Evolutionary conservation across 225 moss, liverwort and hornwort genomes (phyloP), one percentile per base, ranked within the genome.

Genomic region (Polytrichum commune): DNA sequence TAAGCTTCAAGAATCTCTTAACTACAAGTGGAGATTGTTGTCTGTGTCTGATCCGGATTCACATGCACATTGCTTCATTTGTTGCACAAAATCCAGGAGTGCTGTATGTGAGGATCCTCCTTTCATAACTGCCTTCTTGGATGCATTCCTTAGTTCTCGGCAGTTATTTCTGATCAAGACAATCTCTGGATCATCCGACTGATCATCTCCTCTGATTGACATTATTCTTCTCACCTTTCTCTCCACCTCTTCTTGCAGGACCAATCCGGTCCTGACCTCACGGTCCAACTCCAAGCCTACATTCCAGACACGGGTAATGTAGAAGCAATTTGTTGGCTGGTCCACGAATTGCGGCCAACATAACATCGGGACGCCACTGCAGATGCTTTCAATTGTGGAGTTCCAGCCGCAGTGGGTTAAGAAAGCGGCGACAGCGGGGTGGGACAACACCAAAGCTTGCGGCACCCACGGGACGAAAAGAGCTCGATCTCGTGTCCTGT

Each of bases 381-480:
- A 65, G 23, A 81, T 53, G 61, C 81, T 62, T 63, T 81, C 85
- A 0, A 73, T 24, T 19, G 16, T 65, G 54, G 81, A 81, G 64
- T 85, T 85, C 81, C 85, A 85, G 3, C 85, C 74, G 54, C 78
- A 85, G 57, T 78, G 84, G 2, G 84, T 73, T 24, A 78, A 75
- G 26, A 84, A 81, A 24, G 71, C 75, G 0, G 58, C 75, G 9
- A 66, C 79, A 26, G 79, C 60, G 22, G 79, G 85, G n/a, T 76
- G 85, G 54, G 69, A 60, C 28, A 82, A 70, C 4, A 85, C 74
- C 1, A 27, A 35, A 5, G 53, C 1, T 61, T 85, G 79, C 8
- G 74, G 64, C 4, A 33, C 85, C 76, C 81, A 82, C 0, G 71
- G 55, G 0, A 76, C 68, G 0, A 85, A 2, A 28, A 81, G 60